These are phyloP conservation scores for Murraya koenigii DNA, from an alignment of 345 rosid species.

Conservation along the genomic window DNA sequence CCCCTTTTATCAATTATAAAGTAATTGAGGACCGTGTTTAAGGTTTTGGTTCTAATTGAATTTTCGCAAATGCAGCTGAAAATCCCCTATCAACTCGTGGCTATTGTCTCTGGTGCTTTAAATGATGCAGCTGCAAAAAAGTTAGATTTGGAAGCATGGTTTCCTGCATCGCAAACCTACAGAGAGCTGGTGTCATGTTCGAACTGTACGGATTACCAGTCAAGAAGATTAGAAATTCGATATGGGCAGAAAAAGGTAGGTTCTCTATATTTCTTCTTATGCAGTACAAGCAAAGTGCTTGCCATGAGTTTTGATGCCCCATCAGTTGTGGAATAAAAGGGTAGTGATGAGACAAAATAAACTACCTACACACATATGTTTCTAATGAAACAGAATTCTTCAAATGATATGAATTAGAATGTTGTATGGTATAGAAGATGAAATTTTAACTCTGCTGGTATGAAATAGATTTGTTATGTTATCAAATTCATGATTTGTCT, in stretches of 20 bases:
- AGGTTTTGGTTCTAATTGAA: background rate
- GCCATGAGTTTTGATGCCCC: background rate
- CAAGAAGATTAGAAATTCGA: slow-evolving; percentile 85
- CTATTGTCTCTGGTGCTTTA: slow-evolving; percentile 90
- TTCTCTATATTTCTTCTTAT: background rate
- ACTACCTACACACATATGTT: background rate
- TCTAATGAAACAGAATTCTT: background rate
- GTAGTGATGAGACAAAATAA: background rate
- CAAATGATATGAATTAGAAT: background rate
- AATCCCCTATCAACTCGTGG: slow-evolving; percentile 73
- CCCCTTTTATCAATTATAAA: background rate
- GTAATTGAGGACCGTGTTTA: background rate
- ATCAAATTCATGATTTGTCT: background rate
- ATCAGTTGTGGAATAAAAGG: background rate
- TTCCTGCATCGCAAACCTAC: slow-evolving; percentile 83
- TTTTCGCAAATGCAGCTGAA: slow-evolving; percentile 53
- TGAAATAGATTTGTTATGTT: background rate
- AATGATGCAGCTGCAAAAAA: slow-evolving; percentile 97
- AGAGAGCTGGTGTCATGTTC: slow-evolving; percentile 95
- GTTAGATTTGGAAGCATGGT: slow-evolving; percentile 95
- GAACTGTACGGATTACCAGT: slow-evolving; percentile 86
- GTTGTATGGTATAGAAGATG: background rate
- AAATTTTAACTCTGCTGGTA: background rate
- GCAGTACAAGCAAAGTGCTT: background rate
- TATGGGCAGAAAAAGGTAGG: slow-evolving; percentile 90